Conservation (phyloP, 495 filamentous ascomycete genomes). For the Aspergillus cristatus region DNA sequence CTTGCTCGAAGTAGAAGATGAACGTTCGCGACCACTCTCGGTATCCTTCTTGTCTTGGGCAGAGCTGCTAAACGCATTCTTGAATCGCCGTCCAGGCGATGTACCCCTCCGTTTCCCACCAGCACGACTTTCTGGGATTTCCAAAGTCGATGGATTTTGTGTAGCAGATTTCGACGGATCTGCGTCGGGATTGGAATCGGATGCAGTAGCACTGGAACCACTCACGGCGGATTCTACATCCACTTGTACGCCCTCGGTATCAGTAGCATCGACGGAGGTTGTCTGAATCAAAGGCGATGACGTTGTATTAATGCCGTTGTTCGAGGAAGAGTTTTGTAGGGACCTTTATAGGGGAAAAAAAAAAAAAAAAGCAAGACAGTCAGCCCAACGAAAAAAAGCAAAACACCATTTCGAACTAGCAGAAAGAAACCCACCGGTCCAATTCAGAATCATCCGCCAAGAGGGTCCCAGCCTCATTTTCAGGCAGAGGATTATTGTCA, state of each 20-base stretch:
- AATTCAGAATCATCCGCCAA: conserved; percentile 63
- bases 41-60: conserved; percentile 27
- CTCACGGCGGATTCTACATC: conserved; percentile 25
- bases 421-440: conserved; percentile 49
- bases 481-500: conserved; percentile 13
- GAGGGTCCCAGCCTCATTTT: conserved; percentile 41
- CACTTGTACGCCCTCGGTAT: conserved; percentile 13
- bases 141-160: conserved; percentile 20
- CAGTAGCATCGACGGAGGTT: conserved; percentile 33
- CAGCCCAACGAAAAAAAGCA: too few relatives aligned
- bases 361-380: conserved; percentile 26
- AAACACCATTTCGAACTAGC: not conserved
- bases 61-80: conserved; percentile 34
- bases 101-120: conserved; percentile 27
- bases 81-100: conserved; percentile 37
- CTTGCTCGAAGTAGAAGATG: conserved; percentile 29
- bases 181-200: conserved; percentile 17
- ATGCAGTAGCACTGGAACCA: conserved; percentile 17
- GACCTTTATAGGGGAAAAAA: too few relatives aligned
- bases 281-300: conserved; percentile 71
- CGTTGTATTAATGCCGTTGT: conserved; percentile 67
- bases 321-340: too few relatives aligned
- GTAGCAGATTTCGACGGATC: conserved; percentile 12
- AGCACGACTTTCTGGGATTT: conserved; percentile 19
- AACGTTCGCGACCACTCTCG: conserved; percentile 35